These are phyloP conservation scores for Salix arbutifolia DNA, from an alignment of 345 rosid genomes.

Conservation along the genomic window DNA sequence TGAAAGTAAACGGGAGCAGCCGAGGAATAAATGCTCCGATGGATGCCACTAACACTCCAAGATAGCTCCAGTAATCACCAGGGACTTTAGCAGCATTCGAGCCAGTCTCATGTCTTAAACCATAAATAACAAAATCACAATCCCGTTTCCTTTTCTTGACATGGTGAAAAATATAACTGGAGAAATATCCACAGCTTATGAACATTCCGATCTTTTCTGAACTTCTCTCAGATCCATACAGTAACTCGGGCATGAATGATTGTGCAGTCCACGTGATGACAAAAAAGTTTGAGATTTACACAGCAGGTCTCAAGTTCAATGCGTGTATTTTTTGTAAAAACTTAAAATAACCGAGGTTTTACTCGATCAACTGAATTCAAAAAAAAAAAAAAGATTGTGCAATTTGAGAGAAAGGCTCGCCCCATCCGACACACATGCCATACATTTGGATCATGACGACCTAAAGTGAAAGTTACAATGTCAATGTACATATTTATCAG, in stretches of 20 bases:
- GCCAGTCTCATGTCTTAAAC: slow-evolving; percentile 43
- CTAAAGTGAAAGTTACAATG: slow-evolving; percentile 20
- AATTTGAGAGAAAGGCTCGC: slow-evolving; percentile 87
- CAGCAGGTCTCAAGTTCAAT: too few species aligned
- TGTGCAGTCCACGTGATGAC: too few species aligned
- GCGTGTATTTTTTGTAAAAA: too few species aligned
- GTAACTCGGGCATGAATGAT: slow-evolving; percentile 87
- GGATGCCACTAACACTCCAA: slow-evolving; percentile 52
- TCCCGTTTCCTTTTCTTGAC: not conserved
- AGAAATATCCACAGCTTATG: not conserved
- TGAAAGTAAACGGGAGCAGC: slow-evolving; percentile 68
- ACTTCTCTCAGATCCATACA: slow-evolving; percentile 57
- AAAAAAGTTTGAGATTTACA: too few species aligned
- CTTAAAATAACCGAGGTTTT: too few species aligned
- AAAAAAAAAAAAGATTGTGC: too few species aligned
- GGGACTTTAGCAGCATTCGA: slow-evolving; percentile 73
- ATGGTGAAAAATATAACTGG: not conserved
- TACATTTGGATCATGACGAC: slow-evolving; percentile 74
- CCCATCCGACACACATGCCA: slow-evolving; percentile 64
- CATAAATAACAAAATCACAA: not conserved
- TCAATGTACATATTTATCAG: too few species aligned
- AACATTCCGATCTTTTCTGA: slow-evolving; percentile 43
- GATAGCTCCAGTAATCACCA: slow-evolving; percentile 59
- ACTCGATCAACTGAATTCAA: too few species aligned
- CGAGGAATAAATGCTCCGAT: slow-evolving; percentile 60